These are phyloP conservation scores for Mycosphaerella arachidis DNA, from an alignment of 2,329 filamentous ascomycete genomes.

Conservation along the genomic window DNA sequence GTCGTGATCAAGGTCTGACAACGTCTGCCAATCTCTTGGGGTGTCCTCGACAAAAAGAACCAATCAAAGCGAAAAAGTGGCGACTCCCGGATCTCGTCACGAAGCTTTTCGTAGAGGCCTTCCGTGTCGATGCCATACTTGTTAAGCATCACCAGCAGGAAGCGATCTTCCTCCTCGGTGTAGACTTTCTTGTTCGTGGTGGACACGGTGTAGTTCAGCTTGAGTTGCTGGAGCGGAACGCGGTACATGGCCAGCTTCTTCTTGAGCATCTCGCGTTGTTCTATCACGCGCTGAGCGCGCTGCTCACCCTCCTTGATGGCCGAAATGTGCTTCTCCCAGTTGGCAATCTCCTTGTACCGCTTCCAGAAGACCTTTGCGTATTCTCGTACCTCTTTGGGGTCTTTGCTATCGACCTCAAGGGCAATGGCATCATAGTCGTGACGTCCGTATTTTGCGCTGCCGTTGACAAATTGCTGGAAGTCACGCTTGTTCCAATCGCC, in stretches of 20 bases:
- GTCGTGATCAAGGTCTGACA: slow-evolving; percentile 93
- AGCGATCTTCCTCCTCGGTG: slow-evolving; percentile 95
- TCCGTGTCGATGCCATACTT: slow-evolving; percentile 89
- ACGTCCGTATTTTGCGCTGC: slow-evolving; percentile 86
- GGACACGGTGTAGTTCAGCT: slow-evolving; percentile 97
- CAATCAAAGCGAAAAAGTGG: slow-evolving; percentile 97
- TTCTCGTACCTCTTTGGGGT: slow-evolving; percentile 73
- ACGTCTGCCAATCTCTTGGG: slow-evolving; percentile 83
- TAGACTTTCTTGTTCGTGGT: slow-evolving; percentile 99
- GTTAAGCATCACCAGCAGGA: slow-evolving; percentile 88
- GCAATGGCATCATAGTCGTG: slow-evolving; percentile 80
- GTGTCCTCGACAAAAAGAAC: slow-evolving; percentile 96
- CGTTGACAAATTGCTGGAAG: slow-evolving; percentile 97
- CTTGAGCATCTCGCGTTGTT: slow-evolving; percentile 85
- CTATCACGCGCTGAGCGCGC: slow-evolving; percentile 78
- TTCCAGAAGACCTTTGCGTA: slow-evolving; percentile 98
- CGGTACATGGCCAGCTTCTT: slow-evolving; percentile 96
- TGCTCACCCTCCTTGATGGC: slow-evolving; percentile 92
- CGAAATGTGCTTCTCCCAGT: slow-evolving; percentile 82
- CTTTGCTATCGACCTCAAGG: slow-evolving; percentile 87
- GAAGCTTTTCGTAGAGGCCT: slow-evolving; percentile 83
- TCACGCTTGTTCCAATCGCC: slow-evolving; percentile 94
- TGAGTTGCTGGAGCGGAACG: slow-evolving; percentile 95
- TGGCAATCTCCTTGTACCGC: slow-evolving; percentile 82
- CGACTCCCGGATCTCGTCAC: slow-evolving; percentile 93